Evolutionary conservation across 2,329 filamentous ascomycete genomes (phyloP).

Genomic region (Arachnopeziza araneosa): DNA sequence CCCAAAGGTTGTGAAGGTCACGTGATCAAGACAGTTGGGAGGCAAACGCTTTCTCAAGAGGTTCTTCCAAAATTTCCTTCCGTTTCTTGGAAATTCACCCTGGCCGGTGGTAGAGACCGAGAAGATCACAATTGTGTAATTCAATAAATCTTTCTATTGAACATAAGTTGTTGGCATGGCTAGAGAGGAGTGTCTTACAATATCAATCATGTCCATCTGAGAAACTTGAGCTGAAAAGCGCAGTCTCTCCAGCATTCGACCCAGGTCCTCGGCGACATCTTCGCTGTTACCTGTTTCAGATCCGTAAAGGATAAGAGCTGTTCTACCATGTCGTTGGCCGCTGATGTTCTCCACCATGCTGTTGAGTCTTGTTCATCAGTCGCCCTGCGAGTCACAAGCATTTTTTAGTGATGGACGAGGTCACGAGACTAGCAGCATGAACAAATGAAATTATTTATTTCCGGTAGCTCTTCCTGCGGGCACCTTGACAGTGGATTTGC

Average conservation of each 20-base stretch:
- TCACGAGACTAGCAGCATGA: neutral
- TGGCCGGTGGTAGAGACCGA: conserved; percentile 90
- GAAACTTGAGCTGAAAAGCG: conserved; percentile 71
- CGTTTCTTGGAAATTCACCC: conserved; percentile 85
- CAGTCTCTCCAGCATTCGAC: conserved; percentile 66
- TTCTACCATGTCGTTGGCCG: conserved; percentile 33
- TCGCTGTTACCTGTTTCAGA: conserved; percentile 94
- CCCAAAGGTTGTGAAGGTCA: conserved; percentile 81
- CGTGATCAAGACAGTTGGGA: conserved; percentile 58
- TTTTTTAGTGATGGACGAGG: neutral
- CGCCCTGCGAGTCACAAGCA: neutral
- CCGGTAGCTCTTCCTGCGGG: neutral
- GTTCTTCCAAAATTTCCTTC: conserved; percentile 75
- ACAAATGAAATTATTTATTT: neutral
- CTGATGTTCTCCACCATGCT: conserved; percentile 14
- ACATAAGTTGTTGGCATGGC: neutral
- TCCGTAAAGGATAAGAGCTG: conserved; percentile 75
- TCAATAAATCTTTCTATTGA: conserved; percentile 44
- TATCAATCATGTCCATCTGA: conserved; percentile 69
- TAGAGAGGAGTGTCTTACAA: conserved; percentile 50
- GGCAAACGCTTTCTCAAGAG: conserved; percentile 74
- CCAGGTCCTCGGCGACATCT: conserved; percentile 83
- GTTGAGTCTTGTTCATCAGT: neutral
- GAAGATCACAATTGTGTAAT: conserved; percentile 62
- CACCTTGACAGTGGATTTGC: neutral